Evolutionary conservation across 495 filamentous ascomycete genomes (phyloP), one percentile per base, ranked within the genome.

Genomic region (Pyronema domesticum): DNA sequence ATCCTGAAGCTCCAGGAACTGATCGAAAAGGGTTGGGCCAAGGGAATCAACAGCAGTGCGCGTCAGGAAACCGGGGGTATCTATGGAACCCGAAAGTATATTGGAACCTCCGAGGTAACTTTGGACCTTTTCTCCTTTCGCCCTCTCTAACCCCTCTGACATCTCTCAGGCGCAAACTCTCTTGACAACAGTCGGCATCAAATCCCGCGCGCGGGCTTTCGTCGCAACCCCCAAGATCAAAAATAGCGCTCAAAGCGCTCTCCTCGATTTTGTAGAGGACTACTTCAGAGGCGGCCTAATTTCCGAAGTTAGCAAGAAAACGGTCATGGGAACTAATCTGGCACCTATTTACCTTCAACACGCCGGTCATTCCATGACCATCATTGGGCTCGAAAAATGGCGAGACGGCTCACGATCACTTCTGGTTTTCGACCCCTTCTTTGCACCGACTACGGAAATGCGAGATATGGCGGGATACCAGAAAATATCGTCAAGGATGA

Each of bases 321-420:
- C 13, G 64, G 74, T 94, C 18, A 70, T 77, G 40, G 68, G 68
- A 44, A 95, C 91, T 7, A 67, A 72, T 18, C 67, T 86, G 2
- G 80, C 91, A 17, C 88, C 91, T 1, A 78, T 96, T 45, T 95
- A 95, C 65, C 83, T 95, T 58, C 91, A 98, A 67, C 85, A 93
- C 37, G 54, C 56, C 79, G 89, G 89, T 6, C 91, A 98, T 62
- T 95, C 88, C 4, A 74, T 95, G 70, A 95, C 89, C 1, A 88
- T 96, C 42, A 73, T 98, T 51, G 91, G 91, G 0, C 74, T 94
- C 37, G 89, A 95, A 63, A 73, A 74, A 23, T 74, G 73, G 7
- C 71, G 66, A 35, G 74, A 81, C 55, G 87, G 86, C 34, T 68
- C 68, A 34, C 73, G 75, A 48, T 82, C 85, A 58, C 68, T 98